Evolutionary conservation across 208 protist genomes (phyloP).

Genomic region (Leishmania arabica): DNA sequence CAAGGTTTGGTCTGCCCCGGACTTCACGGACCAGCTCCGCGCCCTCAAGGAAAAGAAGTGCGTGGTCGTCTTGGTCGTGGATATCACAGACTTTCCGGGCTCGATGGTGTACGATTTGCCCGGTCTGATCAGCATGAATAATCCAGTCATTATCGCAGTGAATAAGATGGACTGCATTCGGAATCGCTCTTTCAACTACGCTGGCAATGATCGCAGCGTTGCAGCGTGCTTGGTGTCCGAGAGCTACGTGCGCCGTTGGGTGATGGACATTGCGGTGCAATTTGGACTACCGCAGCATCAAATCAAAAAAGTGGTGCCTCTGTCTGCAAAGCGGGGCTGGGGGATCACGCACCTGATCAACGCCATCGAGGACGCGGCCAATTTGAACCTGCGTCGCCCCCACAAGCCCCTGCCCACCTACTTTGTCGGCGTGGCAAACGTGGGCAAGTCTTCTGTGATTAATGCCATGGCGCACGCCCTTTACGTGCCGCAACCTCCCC

Average conservation of each 20-base stretch:
- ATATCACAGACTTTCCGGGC: constrained; percentile 91
- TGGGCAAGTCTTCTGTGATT: constrained; percentile 93
- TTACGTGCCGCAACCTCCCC: constrained; percentile 84
- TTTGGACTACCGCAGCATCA: constrained; percentile 83
- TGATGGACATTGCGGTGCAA: constrained; percentile 78
- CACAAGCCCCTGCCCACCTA: constrained; percentile 83
- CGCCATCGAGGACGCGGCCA: constrained; percentile 74
- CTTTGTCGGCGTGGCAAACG: constrained; percentile 89
- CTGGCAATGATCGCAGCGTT: constrained; percentile 72
- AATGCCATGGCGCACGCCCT: constrained; percentile 90
- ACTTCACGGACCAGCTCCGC: constrained; percentile 87
- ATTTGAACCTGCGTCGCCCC: constrained; percentile 79
- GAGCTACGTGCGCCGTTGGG: constrained; percentile 80
- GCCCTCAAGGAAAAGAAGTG: constrained; percentile 81
- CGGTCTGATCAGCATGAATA: constrained; percentile 93
- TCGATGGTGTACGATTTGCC: constrained; percentile 91
- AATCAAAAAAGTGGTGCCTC: constrained; percentile 70
- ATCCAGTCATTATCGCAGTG: constrained; percentile 87
- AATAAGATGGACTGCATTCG: constrained; percentile 94
- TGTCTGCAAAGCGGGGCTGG: constrained; percentile 92
- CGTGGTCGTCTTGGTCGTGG: constrained; percentile 90
- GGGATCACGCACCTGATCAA: constrained; percentile 76
- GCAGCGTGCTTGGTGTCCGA: constrained; percentile 67
- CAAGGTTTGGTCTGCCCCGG: constrained; percentile 88
- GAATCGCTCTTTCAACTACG: constrained; percentile 84